Evolutionary conservation across 257 asterid species (phyloP).

Genomic region (Euphrasia confusa): DNA sequence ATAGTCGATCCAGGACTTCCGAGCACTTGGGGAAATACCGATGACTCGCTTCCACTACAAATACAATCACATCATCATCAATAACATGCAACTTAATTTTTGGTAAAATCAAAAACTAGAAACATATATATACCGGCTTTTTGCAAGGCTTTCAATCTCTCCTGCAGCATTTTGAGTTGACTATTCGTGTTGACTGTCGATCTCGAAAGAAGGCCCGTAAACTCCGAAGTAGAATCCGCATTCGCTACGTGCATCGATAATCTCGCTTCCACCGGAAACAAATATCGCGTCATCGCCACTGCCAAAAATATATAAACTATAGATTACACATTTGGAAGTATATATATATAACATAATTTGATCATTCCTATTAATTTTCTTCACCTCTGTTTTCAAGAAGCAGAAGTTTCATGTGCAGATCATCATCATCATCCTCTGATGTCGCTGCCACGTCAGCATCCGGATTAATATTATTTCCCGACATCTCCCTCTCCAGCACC

Average conservation of each 20-base stretch:
- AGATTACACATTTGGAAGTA: background rate
- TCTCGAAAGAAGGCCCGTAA: constrained; percentile 59
- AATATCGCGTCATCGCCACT: constrained; percentile 82
- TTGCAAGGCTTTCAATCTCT: constrained; percentile 60
- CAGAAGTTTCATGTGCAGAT: constrained; percentile 49
- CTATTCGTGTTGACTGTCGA: constrained; percentile 27
- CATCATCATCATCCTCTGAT: constrained; percentile 42
- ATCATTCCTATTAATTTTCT: too few species aligned
- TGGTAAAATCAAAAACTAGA: too few species aligned
- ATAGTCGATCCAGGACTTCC: background rate
- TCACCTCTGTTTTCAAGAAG: constrained; percentile 71
- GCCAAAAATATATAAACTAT: constrained; percentile 17
- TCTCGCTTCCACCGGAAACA: constrained; percentile 71
- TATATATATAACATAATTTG: too few species aligned
- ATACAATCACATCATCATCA: too few species aligned
- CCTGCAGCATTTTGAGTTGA: constrained; percentile 60
- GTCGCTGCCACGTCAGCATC: constrained; percentile 26
- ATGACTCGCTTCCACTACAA: background rate
- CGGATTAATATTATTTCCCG: constrained; percentile 23
- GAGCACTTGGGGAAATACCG: background rate
- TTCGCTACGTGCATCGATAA: constrained; percentile 80
- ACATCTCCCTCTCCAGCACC: constrained; percentile 60
- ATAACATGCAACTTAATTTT: too few species aligned
- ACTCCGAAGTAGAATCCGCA: constrained; percentile 68
- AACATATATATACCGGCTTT: constrained; percentile 52